Percentiles rank a stretch among this genome's conserved stretches.
Conservation (phyloP, 2,329 filamentous ascomycete genomes). For the Aureobasidium sp. region DNA sequence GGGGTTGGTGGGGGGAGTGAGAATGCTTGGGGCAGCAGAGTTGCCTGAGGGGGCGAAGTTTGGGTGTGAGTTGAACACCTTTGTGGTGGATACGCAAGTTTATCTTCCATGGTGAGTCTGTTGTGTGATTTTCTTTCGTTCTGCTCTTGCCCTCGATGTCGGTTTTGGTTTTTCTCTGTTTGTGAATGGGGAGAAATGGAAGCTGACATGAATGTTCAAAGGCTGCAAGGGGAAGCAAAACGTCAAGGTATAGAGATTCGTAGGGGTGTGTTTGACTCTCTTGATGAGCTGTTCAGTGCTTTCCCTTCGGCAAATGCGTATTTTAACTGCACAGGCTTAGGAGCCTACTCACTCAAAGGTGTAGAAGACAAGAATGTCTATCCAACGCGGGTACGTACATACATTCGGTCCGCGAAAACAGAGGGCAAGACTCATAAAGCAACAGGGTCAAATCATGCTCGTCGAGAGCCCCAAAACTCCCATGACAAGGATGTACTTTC, state of each 20-base stretch:
- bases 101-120: constrained; percentile 13
- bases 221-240: constrained; percentile 5
- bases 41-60: constrained; percentile 5
- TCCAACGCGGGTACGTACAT: background rate
- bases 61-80: background rate
- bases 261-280: constrained; percentile 53
- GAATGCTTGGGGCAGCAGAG: background rate
- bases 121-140: background rate
- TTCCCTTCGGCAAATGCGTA: constrained; percentile 42
- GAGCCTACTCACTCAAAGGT: constrained; percentile 63
- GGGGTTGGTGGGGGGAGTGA: background rate
- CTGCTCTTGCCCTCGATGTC: too few relatives aligned
- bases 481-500: constrained; percentile 11
- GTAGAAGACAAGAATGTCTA: constrained; percentile 61
- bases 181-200: too few relatives aligned
- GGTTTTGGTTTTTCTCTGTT: background rate
- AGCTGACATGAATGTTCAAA: background rate
- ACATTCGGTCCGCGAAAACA: too few relatives aligned
- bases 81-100: constrained; percentile 12
- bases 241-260: constrained; percentile 1
- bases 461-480: constrained; percentile 55
- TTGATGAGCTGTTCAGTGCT: constrained; percentile 43
- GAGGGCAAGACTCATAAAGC: too few relatives aligned
- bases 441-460: constrained; percentile 59
- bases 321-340: constrained; percentile 73